Base-by-base conservation (phyloP, 140 eudicot genomes). In the Cichorium intybus region DNA sequence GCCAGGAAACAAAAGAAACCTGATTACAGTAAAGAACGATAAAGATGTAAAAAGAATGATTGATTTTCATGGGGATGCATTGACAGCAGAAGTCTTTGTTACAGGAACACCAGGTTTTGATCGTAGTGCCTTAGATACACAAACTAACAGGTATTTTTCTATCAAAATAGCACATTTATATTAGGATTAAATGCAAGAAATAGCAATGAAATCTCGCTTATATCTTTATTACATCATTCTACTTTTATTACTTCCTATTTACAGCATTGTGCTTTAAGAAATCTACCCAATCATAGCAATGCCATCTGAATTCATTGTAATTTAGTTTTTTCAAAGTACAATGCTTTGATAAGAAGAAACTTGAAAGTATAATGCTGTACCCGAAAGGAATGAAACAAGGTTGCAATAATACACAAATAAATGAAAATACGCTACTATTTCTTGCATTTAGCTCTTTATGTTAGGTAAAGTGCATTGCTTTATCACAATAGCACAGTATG, bases 11-110 rank as follows among this genome's bases (percentile, higher is more conserved):
- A 81, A 75, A 60, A 79, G 87, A 56, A 86, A 74, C 57, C 88
- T 89, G 78, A 89, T 89, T 51, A 89, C 83, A 10, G 71, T 86
- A 46, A 80, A 77, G 75, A 86, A 73, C 66, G 92, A 83, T 31
- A 89, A 83, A 65, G 97, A 89, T 71, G 76, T 86, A 14, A 83
- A 81, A 69, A 81, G 97, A 70, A 81, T 89, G 97, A 61, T 89
- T 56, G 88, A 67, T 68, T 89, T 86, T 75, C 95, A 89, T 33
- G 88, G 75, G 48, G 82, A 77, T 66, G 89, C 97, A 24, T 62
- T 89, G 46, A 86, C 95, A 57, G 88, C 91, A 0, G 95, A 89
- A 72, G 80, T 86, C 10, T 89, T 85, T 62, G 81, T 89, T 46
- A 50, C 49, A 37, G 97, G 97, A 29, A 77, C 75, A 54, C 77